Evolutionary conservation across 2,329 filamentous ascomycete species (phyloP).

Genomic region (Fusarium virguliforme): DNA sequence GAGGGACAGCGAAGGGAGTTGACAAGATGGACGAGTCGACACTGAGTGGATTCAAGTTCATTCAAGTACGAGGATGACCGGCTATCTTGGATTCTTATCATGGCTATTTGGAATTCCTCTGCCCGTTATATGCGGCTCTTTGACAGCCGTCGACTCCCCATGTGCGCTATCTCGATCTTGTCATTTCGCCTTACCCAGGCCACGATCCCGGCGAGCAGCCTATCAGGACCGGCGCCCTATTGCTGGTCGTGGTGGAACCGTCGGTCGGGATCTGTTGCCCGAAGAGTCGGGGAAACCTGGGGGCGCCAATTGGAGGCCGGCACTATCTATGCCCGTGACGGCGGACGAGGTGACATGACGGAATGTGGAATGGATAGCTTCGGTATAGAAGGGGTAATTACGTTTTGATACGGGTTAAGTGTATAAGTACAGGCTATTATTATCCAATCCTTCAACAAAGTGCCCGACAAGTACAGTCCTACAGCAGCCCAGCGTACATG

Average conservation of each 20-base stretch:
- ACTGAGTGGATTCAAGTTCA: not conserved
- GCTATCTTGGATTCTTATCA: not conserved
- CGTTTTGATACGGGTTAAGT: conserved; percentile 35
- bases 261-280: conserved; percentile 35
- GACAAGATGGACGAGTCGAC: not conserved
- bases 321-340: conserved; percentile 36
- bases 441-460: not conserved
- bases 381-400: conserved; percentile 35
- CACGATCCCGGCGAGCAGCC: conserved; percentile 23
- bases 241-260: conserved; percentile 47
- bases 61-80: not conserved
- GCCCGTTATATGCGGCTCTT: conserved; percentile 13
- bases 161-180: conserved; percentile 36
- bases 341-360: conserved; percentile 40
- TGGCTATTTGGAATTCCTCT: conserved; percentile 13
- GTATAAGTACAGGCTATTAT: not conserved
- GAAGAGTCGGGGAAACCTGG: conserved; percentile 5
- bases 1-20: not conserved
- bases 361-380: conserved; percentile 21
- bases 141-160: not conserved
- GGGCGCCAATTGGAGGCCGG: conserved; percentile 24
- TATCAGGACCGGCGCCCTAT: conserved; percentile 47
- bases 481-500: conserved; percentile 51
- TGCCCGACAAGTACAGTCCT: not conserved
- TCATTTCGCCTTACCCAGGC: conserved; percentile 40